These are phyloP conservation scores for Orbilia oligospora DNA, from an alignment of 2,329 filamentous ascomycete species.

Conservation along the genomic window DNA sequence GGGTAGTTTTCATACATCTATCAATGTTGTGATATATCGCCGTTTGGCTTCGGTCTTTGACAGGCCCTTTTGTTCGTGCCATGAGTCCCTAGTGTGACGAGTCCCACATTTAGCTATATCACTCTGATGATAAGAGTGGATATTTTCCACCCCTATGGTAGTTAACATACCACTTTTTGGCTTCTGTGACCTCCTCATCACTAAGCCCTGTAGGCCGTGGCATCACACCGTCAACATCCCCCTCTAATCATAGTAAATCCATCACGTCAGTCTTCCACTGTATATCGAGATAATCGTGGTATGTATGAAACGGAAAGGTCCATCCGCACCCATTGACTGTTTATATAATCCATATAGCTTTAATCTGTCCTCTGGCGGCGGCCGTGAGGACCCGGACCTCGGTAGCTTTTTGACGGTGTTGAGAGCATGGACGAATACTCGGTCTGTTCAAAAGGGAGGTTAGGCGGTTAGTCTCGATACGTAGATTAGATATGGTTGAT, in stretches of 20 bases:
- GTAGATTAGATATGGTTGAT: conserved; percentile 1
- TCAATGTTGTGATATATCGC: conserved; percentile 91
- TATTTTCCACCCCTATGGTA: not conserved
- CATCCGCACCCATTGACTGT: conserved; percentile 84
- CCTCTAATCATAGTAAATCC: conserved; percentile 72
- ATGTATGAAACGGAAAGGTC: conserved; percentile 2
- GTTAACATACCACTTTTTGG: conserved; percentile 68
- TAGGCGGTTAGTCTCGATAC: conserved; percentile 33
- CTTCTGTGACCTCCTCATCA: conserved; percentile 68
- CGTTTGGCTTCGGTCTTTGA: conserved; percentile 93
- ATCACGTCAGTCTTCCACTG: conserved; percentile 35
- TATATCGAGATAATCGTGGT: conserved; percentile 1
- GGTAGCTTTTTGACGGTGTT: conserved; percentile 98
- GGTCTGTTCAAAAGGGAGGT: conserved; percentile 74
- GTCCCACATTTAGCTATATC: conserved; percentile 38
- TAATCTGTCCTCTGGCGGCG: conserved; percentile 85
- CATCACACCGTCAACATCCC: conserved; percentile 95
- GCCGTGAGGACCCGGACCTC: conserved; percentile 89
- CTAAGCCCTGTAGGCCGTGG: conserved; percentile 75
- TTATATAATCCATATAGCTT: conserved; percentile 98
- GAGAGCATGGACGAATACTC: conserved; percentile 98
- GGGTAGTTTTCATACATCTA: conserved; percentile 71
- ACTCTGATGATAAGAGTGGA: conserved; percentile 10
- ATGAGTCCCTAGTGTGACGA: conserved; percentile 79
- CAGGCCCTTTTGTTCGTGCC: conserved; percentile 87